These are phyloP conservation scores for Exophiala lecanii-corni DNA, from an alignment of 2,329 filamentous ascomycete species.

Conservation along the genomic window DNA sequence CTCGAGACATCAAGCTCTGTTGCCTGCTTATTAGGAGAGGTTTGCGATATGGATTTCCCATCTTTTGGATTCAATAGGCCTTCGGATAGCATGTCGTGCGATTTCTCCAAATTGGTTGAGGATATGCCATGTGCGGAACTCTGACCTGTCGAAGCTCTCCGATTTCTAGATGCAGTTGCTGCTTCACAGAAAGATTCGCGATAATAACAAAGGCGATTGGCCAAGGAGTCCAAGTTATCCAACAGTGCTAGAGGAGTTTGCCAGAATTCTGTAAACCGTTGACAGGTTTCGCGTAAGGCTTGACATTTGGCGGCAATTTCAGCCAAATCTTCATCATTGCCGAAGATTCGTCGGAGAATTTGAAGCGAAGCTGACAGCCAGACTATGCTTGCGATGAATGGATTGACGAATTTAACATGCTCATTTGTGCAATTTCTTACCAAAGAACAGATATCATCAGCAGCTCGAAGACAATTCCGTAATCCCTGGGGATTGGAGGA, in stretches of 20 bases:
- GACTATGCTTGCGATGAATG: constrained; percentile 31
- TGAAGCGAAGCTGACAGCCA: constrained; percentile 29
- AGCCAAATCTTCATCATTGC: neutral
- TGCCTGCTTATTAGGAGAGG: no score
- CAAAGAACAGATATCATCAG: neutral
- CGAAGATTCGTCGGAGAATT: neutral
- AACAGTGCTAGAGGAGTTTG: neutral
- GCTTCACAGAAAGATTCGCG: neutral
- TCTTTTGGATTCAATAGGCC: no score
- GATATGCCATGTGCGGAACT: no score
- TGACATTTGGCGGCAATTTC: neutral
- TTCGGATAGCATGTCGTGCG: no score
- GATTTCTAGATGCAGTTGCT: neutral
- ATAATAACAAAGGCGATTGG: neutral
- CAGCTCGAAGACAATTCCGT: neutral
- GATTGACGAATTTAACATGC: constrained; percentile 31
- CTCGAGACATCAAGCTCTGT: no score
- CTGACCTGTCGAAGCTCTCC: neutral
- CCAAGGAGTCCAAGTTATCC: neutral
- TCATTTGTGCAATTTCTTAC: neutral
- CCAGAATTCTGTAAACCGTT: neutral
- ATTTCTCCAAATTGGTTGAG: no score
- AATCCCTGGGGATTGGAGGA: neutral
- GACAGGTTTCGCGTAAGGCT: neutral
- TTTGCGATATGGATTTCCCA: no score